Conservation (phyloP, 176 grass and related monocot species). For the Otatea glauca region DNA sequence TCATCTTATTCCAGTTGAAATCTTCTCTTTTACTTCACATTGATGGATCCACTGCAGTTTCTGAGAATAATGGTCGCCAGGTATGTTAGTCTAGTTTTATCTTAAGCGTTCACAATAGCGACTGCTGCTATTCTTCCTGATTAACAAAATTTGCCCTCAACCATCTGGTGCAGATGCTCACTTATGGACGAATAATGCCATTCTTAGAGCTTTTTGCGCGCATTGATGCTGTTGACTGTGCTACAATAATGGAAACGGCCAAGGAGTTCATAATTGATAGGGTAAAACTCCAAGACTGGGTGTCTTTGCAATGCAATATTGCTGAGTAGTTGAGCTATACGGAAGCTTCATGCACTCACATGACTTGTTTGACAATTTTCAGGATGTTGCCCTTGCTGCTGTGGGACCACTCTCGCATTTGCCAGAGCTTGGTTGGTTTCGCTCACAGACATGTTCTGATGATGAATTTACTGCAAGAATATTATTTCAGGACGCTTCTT, state of each 20-base stretch:
- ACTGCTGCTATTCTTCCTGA: not conserved
- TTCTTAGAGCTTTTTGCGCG: slow-evolving; percentile 90
- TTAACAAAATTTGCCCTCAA: slow-evolving; percentile 35
- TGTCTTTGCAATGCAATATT: not conserved
- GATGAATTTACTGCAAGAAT: slow-evolving; percentile 26
- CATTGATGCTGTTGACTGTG: slow-evolving; percentile 89
- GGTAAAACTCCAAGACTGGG: slow-evolving; percentile 46
- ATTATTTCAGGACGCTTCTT: slow-evolving; percentile 22
- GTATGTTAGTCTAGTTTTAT: slow-evolving; percentile 44
- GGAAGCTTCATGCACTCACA: slow-evolving; percentile 3
- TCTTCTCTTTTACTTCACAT: slow-evolving; percentile 82
- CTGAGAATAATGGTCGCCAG: slow-evolving; percentile 98
- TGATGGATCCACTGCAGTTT: slow-evolving; percentile 88
- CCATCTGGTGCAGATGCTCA: slow-evolving; percentile 74
- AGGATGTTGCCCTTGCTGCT: slow-evolving; percentile 87
- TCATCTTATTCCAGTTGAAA: slow-evolving; percentile 77
- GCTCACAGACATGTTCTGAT: slow-evolving; percentile 51
- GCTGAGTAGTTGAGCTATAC: not conserved
- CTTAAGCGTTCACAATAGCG: not conserved
- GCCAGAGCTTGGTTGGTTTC: slow-evolving; percentile 89
- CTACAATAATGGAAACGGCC: slow-evolving; percentile 82
- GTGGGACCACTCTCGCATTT: slow-evolving; percentile 65
- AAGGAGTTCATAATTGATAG: slow-evolving; percentile 81
- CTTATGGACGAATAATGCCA: slow-evolving; percentile 83
- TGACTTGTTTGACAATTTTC: slow-evolving; percentile 39